phyloP scores from a whole-genome alignment of 352 stramenopile genomes.

The Globisporangium echinulatum region DNA sequence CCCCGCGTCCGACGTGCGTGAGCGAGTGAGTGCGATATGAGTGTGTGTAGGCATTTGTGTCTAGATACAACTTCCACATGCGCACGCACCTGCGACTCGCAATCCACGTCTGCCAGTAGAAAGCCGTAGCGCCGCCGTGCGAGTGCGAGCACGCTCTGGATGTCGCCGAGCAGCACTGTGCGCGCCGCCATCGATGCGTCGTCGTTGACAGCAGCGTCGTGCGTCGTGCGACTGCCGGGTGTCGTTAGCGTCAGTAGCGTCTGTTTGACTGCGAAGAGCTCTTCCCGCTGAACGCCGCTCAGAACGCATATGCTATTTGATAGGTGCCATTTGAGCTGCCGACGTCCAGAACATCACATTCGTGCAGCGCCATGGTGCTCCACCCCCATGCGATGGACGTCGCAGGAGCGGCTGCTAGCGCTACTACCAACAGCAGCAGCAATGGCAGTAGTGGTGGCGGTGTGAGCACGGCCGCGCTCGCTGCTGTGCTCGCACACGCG shows the following conservation, averaged over 20 bases:
- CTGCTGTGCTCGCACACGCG: background rate
- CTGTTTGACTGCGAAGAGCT: too few relatives aligned
- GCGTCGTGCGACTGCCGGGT: background rate
- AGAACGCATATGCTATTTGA: too few relatives aligned
- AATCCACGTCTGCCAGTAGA: slow-evolving; percentile 19
- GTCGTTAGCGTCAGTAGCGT: too few relatives aligned
- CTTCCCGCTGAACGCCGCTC: too few relatives aligned
- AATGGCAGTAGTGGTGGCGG: slow-evolving; percentile 1
- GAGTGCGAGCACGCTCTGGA: slow-evolving; percentile 66
- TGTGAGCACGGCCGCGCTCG: slow-evolving; percentile 2
- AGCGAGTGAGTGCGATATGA: too few relatives aligned
- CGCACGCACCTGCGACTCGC: slow-evolving; percentile 18
- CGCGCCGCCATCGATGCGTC: slow-evolving; percentile 14
- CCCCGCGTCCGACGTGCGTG: background rate
- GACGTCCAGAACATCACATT: background rate
- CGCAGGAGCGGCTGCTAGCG: background rate
- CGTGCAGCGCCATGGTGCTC: background rate
- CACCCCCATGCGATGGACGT: background rate
- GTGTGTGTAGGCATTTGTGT: too few relatives aligned
- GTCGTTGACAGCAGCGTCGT: background rate
- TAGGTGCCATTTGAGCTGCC: too few relatives aligned
- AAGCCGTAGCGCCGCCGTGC: slow-evolving; percentile 51
- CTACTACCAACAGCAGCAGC: background rate
- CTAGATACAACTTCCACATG: too few relatives aligned
- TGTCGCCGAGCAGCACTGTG: slow-evolving; percentile 60